Evolutionary conservation across 768 basidiomycete species (phyloP).

Genomic region (Rhodocollybia butyracea): DNA sequence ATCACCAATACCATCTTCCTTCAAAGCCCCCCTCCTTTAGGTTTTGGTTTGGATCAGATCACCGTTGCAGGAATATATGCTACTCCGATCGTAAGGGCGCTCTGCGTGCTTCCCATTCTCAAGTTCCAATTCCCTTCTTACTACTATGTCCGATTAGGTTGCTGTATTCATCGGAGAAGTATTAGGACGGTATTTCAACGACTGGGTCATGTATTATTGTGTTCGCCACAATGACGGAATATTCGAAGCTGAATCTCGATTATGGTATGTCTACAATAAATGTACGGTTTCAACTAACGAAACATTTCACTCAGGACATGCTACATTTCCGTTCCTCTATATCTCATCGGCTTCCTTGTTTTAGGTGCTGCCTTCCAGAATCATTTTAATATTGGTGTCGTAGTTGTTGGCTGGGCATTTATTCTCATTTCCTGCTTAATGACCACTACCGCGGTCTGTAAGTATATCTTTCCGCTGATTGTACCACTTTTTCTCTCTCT

Average conservation of each 20-base stretch:
- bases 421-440: slow-evolving; percentile 29
- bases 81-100: slow-evolving; percentile 46
- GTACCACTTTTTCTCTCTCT: neutral
- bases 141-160: slow-evolving; percentile 29
- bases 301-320: slow-evolving; percentile 23
- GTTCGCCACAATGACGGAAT: slow-evolving; percentile 47
- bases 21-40: slow-evolving; percentile 48
- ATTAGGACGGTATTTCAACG: slow-evolving; percentile 48
- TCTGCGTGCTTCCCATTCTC: neutral
- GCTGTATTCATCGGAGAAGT: slow-evolving; percentile 51
- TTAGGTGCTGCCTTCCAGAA: slow-evolving; percentile 36
- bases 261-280: slow-evolving; percentile 29
- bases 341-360: slow-evolving; percentile 37
- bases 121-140: neutral
- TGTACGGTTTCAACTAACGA: neutral
- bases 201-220: slow-evolving; percentile 40
- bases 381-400: slow-evolving; percentile 18
- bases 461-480: neutral
- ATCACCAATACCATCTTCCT: slow-evolving; percentile 42
- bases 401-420: slow-evolving; percentile 44
- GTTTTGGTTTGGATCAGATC: slow-evolving; percentile 46
- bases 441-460: slow-evolving; percentile 38
- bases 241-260: slow-evolving; percentile 48
- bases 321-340: slow-evolving; percentile 38
- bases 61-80: slow-evolving; percentile 51